These are phyloP conservation scores for Cadophora malorum DNA, from an alignment of 2,329 filamentous ascomycete genomes.

Conservation along the genomic window DNA sequence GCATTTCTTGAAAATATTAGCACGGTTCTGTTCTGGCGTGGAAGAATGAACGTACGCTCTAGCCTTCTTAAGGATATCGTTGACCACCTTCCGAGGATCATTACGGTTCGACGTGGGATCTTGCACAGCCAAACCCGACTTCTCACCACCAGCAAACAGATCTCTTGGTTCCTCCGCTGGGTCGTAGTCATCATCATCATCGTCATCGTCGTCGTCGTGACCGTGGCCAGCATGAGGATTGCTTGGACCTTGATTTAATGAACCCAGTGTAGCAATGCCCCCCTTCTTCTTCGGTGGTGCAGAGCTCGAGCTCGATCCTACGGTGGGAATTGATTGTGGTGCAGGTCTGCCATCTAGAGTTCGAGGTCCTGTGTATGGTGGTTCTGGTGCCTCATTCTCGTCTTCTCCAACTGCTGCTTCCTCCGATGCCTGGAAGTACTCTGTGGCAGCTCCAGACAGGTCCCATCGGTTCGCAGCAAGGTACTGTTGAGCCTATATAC, in stretches of 20 bases:
- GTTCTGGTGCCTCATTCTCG: constrained; percentile 49
- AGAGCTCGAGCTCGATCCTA: constrained; percentile 37
- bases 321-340: constrained; percentile 47
- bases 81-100: constrained; percentile 62
- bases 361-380: constrained; percentile 64
- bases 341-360: constrained; percentile 69
- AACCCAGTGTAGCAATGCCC: constrained; percentile 66
- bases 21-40: neutral
- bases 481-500: constrained; percentile 61
- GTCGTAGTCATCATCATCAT: constrained; percentile 62
- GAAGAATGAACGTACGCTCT: constrained; percentile 54
- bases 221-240: constrained; percentile 49
- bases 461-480: constrained; percentile 72
- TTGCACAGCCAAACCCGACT: constrained; percentile 75
- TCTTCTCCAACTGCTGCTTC: constrained; percentile 51
- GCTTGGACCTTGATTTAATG: constrained; percentile 47
- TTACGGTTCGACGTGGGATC: constrained; percentile 55
- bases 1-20: constrained; percentile 57
- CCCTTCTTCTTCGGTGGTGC: constrained; percentile 41
- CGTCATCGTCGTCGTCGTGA: constrained; percentile 60
- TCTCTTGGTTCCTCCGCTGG: constrained; percentile 68
- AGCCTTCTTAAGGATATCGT: constrained; percentile 69
- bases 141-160: constrained; percentile 84
- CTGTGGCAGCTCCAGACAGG: constrained; percentile 64
- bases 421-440: constrained; percentile 66